Evolutionary conservation across 2,329 filamentous ascomycete species (phyloP).

Genomic region (Pezicula neosporulosa): DNA sequence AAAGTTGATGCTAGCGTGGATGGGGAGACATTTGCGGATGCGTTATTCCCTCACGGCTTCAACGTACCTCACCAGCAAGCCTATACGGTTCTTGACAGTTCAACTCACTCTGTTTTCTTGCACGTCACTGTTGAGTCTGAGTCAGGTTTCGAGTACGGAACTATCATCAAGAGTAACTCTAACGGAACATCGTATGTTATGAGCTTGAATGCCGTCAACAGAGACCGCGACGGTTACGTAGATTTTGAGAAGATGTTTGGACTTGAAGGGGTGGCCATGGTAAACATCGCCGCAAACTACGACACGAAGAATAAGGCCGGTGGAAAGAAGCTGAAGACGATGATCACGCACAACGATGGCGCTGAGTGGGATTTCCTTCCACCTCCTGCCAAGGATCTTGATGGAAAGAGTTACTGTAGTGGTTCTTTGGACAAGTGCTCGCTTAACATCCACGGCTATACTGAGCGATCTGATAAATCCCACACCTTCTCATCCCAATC

Average conservation of each 20-base stretch:
- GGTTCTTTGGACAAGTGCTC: constrained; percentile 67
- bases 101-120: constrained; percentile 89
- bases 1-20: constrained; percentile 82
- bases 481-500: constrained; percentile 87
- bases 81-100: constrained; percentile 93
- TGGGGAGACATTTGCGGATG: constrained; percentile 75
- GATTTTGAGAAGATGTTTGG: constrained; percentile 96
- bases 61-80: constrained; percentile 72
- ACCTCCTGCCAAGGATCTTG: constrained; percentile 67
- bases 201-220: constrained; percentile 77
- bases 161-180: constrained; percentile 96
- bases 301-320: constrained; percentile 52
- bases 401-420: constrained; percentile 71
- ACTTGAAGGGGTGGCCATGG: constrained; percentile 83
- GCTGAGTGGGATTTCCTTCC: constrained; percentile 77
- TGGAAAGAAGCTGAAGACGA: constrained; percentile 78
- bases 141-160: constrained; percentile 68
- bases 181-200: constrained; percentile 95
- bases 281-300: constrained; percentile 79
- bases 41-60: constrained; percentile 84
- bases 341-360: constrained; percentile 96
- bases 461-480: constrained; percentile 76
- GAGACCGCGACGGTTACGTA: constrained; percentile 72
- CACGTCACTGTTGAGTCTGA: constrained; percentile 78
- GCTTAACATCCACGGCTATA: constrained; percentile 93